A percentile compares a stretch with the other conserved stretches of the same genome.
These are phyloP conservation scores for Vinca minor DNA, from an alignment of 257 asterid species.

Conservation along the genomic window DNA sequence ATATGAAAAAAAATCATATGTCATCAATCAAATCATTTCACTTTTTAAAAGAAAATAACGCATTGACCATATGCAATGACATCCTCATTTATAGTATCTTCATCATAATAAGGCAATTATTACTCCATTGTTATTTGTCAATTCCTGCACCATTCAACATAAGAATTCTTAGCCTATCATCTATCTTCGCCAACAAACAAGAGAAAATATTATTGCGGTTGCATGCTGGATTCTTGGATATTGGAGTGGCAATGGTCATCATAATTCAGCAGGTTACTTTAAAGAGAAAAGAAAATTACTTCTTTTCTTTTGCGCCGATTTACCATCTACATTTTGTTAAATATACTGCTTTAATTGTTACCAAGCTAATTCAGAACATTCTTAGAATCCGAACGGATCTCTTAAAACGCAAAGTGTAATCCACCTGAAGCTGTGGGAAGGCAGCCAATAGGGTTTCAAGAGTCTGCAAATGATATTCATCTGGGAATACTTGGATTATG, in stretches of 20 bases:
- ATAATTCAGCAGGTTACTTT: background rate
- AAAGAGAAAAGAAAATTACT: background rate
- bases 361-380: background rate
- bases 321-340: background rate
- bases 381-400: background rate
- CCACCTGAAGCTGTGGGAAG: slow-evolving; percentile 98
- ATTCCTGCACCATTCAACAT: background rate
- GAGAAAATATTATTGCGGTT: background rate
- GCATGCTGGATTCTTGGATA: background rate
- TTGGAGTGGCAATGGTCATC: background rate
- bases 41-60: background rate
- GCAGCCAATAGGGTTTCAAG: slow-evolving; percentile 90
- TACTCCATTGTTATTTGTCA: background rate
- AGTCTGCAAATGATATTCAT: slow-evolving; percentile 94
- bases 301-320: background rate
- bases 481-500: slow-evolving; percentile 97
- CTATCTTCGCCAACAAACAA: background rate
- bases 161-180: background rate
- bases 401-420: slow-evolving; percentile 11
- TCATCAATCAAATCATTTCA: background rate
- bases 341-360: background rate
- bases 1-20: background rate
- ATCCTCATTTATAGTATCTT: background rate
- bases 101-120: background rate
- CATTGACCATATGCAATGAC: background rate